Evolutionary conservation across 139 green algal genomes (phyloP).

Genomic region (Pseudopediastrum boryanum): DNA sequence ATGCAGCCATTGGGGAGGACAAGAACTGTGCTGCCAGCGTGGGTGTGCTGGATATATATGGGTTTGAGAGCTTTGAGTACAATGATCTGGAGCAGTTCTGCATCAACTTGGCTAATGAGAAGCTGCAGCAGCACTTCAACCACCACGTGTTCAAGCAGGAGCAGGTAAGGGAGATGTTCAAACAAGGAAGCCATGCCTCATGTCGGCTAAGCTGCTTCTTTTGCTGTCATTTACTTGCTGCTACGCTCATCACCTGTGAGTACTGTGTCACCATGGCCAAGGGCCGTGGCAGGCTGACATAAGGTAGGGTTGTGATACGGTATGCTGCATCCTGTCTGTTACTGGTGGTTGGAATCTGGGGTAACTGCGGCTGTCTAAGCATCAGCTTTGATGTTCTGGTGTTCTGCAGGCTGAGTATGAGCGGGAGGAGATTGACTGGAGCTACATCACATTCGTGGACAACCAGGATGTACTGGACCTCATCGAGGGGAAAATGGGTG

Average conservation of each 20-base stretch:
- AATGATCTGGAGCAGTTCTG: slow-evolving; percentile 99
- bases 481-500: slow-evolving; percentile 88
- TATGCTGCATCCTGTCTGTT: too few species aligned
- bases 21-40: slow-evolving; percentile 68
- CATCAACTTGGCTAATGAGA: slow-evolving; percentile 99
- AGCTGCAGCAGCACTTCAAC: slow-evolving; percentile 99
- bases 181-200: too few species aligned
- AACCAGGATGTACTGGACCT: slow-evolving; percentile 99
- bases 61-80: slow-evolving; percentile 91
- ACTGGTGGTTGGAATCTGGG: too few species aligned
- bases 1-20: slow-evolving; percentile 68
- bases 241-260: too few species aligned
- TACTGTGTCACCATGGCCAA: too few species aligned
- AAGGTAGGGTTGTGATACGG: too few species aligned
- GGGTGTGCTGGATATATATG: slow-evolving; percentile 97
- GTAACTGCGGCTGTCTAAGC: too few species aligned
- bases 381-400: slow-evolving; percentile 12
- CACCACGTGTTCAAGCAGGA: slow-evolving; percentile 99
- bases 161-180: slow-evolving; percentile 63
- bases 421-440: slow-evolving; percentile 97
- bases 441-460: slow-evolving; percentile 99
- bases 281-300: too few species aligned
- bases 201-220: too few species aligned
- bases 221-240: too few species aligned
- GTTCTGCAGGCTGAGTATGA: slow-evolving; percentile 94